Evolutionary conservation across 164 flowering plant species (phyloP).

Genomic region (Stephania japonica): DNA sequence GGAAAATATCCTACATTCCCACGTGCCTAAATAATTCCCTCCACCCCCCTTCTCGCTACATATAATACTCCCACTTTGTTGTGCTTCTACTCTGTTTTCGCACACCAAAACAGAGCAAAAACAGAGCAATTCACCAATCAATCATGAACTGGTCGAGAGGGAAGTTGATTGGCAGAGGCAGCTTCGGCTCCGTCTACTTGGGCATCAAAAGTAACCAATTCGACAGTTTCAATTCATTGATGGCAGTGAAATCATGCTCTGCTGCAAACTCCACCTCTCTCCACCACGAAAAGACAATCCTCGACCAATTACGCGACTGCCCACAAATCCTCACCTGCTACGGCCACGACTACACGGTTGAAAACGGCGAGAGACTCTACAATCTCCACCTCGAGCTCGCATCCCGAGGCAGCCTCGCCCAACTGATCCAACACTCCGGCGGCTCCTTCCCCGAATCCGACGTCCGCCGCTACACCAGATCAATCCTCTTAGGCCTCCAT

Average conservation of each 20-base stretch:
- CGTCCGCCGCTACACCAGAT: slow-evolving; percentile 32
- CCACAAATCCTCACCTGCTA: slow-evolving; percentile 39
- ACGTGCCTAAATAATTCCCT: not conserved
- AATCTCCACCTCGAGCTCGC: slow-evolving; percentile 64
- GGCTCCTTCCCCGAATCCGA: slow-evolving; percentile 36
- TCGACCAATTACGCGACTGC: slow-evolving; percentile 25
- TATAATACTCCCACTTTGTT: not conserved
- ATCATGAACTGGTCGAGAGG: slow-evolving; percentile 76
- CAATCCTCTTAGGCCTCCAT: slow-evolving; percentile 39
- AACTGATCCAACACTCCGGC: slow-evolving; percentile 26
- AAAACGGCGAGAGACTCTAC: slow-evolving; percentile 35
- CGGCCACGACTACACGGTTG: slow-evolving; percentile 35
- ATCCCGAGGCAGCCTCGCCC: slow-evolving; percentile 40
- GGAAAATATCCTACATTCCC: slow-evolving; percentile 3
- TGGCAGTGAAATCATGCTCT: slow-evolving; percentile 54
- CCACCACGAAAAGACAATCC: slow-evolving; percentile 34
- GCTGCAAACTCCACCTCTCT: slow-evolving; percentile 24
- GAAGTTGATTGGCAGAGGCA: slow-evolving; percentile 42
- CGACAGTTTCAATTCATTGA: slow-evolving; percentile 11
- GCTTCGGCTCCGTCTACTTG: slow-evolving; percentile 43
- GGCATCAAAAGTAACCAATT: slow-evolving; percentile 20
- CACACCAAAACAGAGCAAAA: not conserved
- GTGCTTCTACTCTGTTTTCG: not conserved
- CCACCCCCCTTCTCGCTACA: not conserved
- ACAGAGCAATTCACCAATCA: not conserved